Conservation (phyloP, 495 filamentous ascomycete species). For the Penicillium cosmopolitanum region DNA sequence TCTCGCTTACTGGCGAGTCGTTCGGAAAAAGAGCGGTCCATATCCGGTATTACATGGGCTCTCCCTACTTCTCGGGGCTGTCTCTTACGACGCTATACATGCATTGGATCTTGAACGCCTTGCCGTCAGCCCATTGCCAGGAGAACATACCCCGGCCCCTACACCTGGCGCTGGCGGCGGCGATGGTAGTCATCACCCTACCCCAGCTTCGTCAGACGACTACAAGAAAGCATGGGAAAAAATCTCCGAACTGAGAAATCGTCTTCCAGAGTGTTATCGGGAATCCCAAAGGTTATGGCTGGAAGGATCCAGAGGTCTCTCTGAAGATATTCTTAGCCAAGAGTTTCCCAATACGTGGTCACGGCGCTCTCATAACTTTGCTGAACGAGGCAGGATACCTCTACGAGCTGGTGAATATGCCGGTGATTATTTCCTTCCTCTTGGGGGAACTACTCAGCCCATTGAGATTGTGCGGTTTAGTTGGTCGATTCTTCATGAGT, state of each 20-base stretch:
- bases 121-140: conserved; percentile 40
- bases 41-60: conserved; percentile 48
- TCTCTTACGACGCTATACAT: conserved; percentile 51
- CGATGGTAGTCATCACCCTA: not conserved
- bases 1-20: conserved; percentile 50
- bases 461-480: conserved; percentile 54
- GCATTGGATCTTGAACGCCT: conserved; percentile 51
- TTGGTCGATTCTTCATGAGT: conserved; percentile 48
- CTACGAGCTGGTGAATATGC: conserved; percentile 46
- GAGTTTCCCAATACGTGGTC: conserved; percentile 55
- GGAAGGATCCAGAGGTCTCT: conserved; percentile 46
- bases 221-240: conserved; percentile 42
- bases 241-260: conserved; percentile 42
- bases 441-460: conserved; percentile 43
- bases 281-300: conserved; percentile 50
- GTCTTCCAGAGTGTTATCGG: conserved; percentile 45
- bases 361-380: conserved; percentile 38
- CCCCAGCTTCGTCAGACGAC: conserved; percentile 37
- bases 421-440: conserved; percentile 46
- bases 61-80: conserved; percentile 49
- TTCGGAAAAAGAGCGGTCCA: conserved; percentile 40
- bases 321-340: conserved; percentile 44
- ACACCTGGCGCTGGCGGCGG: conserved; percentile 42
- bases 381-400: conserved; percentile 39
- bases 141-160: conserved; percentile 43